Conservation (phyloP, 345 rosid genomes). For the Mangifera indica region DNA sequence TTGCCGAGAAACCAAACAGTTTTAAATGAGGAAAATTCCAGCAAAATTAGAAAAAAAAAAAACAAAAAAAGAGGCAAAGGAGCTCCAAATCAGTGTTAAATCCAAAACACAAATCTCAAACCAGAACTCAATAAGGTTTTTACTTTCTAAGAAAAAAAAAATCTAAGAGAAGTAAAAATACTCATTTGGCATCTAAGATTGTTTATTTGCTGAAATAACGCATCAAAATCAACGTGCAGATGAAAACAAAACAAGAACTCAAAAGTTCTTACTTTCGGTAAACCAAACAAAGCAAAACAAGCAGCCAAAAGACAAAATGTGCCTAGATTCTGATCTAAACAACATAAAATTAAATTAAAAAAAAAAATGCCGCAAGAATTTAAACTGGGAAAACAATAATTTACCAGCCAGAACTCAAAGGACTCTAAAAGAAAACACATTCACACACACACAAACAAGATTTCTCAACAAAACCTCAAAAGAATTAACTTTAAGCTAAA, state of each 20-base stretch:
- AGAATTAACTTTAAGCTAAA: not conserved
- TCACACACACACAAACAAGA: no score
- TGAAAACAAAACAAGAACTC: not conserved
- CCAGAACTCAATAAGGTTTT: not conserved
- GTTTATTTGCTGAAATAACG: not conserved
- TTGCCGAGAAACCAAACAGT: not conserved
- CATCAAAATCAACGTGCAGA: not conserved
- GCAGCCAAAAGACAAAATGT: not conserved
- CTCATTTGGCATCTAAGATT: not conserved
- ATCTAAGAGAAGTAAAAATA: not conserved
- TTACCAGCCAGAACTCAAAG: not conserved
- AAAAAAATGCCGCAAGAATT: not conserved
- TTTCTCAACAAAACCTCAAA: no score
- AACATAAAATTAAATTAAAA: no score
- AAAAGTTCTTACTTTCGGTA: not conserved
- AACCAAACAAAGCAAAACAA: not conserved
- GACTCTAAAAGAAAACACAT: no score
- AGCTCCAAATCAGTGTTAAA: not conserved
- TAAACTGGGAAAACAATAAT: not conserved
- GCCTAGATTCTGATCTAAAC: not conserved
- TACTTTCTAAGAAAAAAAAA: not conserved
- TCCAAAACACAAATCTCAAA: not conserved
- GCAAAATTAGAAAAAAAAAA: not conserved
- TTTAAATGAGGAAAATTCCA: not conserved
- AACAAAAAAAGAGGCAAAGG: not conserved